Percentiles rank a stretch among this genome's conserved stretches.
Evolutionary conservation across 768 basidiomycete species (phyloP).

Genomic region (Phanerochaete sordida): DNA sequence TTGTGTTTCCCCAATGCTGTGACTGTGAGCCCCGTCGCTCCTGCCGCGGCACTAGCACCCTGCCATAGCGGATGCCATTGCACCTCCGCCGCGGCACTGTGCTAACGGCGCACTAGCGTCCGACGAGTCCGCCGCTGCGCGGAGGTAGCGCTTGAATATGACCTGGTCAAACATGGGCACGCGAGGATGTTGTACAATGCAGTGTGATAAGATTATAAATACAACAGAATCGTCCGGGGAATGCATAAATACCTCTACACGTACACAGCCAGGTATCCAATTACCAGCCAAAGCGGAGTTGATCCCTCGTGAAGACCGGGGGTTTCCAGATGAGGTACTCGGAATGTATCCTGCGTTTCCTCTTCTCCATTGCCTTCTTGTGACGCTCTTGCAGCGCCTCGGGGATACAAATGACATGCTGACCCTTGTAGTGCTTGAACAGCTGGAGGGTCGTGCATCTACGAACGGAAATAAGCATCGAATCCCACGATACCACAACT

Average conservation of each 20-base stretch:
- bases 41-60: no score
- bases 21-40: no score
- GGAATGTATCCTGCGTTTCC: constrained; percentile 73
- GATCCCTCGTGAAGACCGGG: constrained; percentile 87
- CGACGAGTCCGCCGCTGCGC: no score
- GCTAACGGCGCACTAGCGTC: no score
- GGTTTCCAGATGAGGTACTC: constrained; percentile 91
- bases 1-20: no score
- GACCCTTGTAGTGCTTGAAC: constrained; percentile 95
- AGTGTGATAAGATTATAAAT: background rate
- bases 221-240: background rate
- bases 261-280: background rate
- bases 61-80: no score
- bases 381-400: constrained; percentile 90
- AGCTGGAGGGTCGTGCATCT: constrained; percentile 94
- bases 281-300: constrained; percentile 69
- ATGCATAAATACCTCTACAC: constrained; percentile 1
- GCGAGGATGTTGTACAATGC: no score
- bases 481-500: constrained; percentile 15
- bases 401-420: constrained; percentile 89
- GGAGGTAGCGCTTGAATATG: no score
- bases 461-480: constrained; percentile 7
- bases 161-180: no score
- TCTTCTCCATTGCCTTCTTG: constrained; percentile 78
- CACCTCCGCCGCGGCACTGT: no score